Evolutionary conservation across 2,329 filamentous ascomycete species (phyloP), one percentile per base, ranked within the genome.

Genomic region (Aaosphaeria arxii): DNA sequence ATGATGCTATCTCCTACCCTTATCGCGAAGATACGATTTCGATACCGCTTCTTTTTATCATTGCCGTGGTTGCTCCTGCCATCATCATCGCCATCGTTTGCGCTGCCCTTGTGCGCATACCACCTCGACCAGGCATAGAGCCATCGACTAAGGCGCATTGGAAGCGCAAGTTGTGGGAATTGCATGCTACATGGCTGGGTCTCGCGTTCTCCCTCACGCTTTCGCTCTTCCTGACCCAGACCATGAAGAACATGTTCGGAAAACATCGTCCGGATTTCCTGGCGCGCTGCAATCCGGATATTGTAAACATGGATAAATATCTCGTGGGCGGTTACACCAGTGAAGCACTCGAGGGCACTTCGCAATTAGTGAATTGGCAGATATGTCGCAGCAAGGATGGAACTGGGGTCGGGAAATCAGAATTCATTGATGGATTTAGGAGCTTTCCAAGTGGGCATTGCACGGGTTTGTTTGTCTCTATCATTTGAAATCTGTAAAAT

Each of bases 241-340:
- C 29, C 29, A 39, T 38, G 41, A 48, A 48, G 46, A 48, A 48
- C 28, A 40, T 48, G 7, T 48, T 48, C 31, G 46, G 46, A 4
- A 48, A 48, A 13, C 46, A 40, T 28, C 46, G 46, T 9, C 46
- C 46, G 9, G 46, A 45, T 30, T 48, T 48, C 31, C 35, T 48
- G 6, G 30, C 41, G 5, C 7, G 46, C 7, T 45, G 46, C 31
- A 45, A 44, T 39, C 46, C 46, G 3, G 32, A 48, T 6, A 11
- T 48, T 29, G 29, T 5, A n/a, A 9, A 38, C 5, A 29, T 44
- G 31, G 28, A 33, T 11, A 40, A 48, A 30, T 48, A 36, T 31
- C 17, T 30, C 11, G 42, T 32, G 5, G 46, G 42, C 4, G 46
- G 46, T n/a, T 48, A 24, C 35, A 45, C 40, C 30, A 48, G 46